Evolutionary conservation across 1,284 basidiomycete species (phyloP).

Genomic region (Leccinum solheimii): DNA sequence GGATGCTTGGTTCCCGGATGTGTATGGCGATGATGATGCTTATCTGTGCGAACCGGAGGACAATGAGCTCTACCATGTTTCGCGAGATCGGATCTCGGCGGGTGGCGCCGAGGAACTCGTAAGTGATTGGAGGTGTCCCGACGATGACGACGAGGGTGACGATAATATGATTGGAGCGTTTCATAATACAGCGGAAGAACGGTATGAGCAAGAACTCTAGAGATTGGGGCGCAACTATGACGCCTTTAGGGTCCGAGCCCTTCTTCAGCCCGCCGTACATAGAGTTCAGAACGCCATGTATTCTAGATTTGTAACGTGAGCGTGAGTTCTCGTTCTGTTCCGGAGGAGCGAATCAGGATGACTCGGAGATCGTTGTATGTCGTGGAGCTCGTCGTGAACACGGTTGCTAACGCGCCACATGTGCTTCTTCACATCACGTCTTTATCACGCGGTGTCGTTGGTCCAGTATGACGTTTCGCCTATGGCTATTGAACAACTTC

Average conservation of each 20-base stretch:
- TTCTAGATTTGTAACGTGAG: conserved; percentile 4
- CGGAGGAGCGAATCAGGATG: neutral
- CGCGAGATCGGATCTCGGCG: conserved; percentile 1
- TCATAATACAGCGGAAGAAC: conserved; percentile 18
- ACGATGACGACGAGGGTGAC: neutral
- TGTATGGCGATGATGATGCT: conserved; percentile 1
- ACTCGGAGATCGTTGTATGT: conserved; percentile 1
- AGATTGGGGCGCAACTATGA: neutral
- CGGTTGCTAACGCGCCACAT: neutral
- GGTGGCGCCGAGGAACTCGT: conserved; percentile 32
- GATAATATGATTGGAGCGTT: conserved; percentile 14
- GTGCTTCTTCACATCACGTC: neutral
- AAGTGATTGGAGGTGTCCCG: conserved; percentile 43
- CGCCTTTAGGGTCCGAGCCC: conserved; percentile 2
- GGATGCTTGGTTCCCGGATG: conserved; percentile 13
- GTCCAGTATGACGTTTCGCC: conserved; percentile 13
- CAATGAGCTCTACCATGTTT: neutral
- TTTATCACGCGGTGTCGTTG: conserved; percentile 29
- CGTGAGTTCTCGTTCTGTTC: conserved; percentile 5
- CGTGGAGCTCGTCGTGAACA: neutral
- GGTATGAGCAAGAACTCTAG: conserved; percentile 35
- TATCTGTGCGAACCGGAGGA: conserved; percentile 9
- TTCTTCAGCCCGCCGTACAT: neutral
- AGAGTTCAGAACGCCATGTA: conserved; percentile 5
- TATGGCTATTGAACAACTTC: conserved; percentile 3